phyloP scores from a whole-genome alignment of 1,284 basidiomycete species.

The Trichosporon sp. region DNA sequence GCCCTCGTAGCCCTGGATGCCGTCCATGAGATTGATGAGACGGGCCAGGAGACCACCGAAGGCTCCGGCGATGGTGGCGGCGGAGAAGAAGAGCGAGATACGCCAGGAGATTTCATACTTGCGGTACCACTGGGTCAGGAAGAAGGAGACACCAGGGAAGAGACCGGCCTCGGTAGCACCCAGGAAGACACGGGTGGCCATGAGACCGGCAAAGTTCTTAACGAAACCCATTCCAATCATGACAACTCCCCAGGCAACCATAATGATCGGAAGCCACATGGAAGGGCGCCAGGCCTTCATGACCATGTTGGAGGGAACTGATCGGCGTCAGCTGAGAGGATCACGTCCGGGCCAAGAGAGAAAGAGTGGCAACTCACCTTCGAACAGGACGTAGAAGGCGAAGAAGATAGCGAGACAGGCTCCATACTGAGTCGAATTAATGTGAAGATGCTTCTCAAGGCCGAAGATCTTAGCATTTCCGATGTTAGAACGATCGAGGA shows the following conservation, averaged over 20 bases:
- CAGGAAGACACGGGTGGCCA: conserved; percentile 52
- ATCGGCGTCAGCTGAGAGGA: conserved; percentile 41
- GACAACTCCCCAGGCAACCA: conserved; percentile 52
- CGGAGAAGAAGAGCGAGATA: conserved; percentile 51
- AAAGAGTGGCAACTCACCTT: neutral
- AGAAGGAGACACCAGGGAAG: conserved; percentile 49
- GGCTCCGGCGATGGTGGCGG: conserved; percentile 53
- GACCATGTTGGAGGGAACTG: conserved; percentile 66
- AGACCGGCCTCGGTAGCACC: conserved; percentile 45
- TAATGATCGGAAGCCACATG: conserved; percentile 41
- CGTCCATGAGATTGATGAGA: conserved; percentile 55
- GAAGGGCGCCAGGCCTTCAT: conserved; percentile 44
- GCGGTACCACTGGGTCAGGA: conserved; percentile 48
- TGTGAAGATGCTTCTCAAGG: conserved; percentile 35
- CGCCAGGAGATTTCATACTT: conserved; percentile 45
- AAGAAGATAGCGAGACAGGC: conserved; percentile 60
- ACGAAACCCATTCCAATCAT: conserved; percentile 55
- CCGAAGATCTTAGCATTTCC: conserved; percentile 59
- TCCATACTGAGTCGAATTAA: conserved; percentile 39
- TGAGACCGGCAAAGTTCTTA: conserved; percentile 48
- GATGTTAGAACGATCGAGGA: conserved; percentile 73
- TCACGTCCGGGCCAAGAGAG: neutral
- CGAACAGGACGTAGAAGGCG: conserved; percentile 69
- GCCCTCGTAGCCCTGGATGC: conserved; percentile 46
- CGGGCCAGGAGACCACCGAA: conserved; percentile 55